Evolutionary conservation across 2,329 filamentous ascomycete genomes (phyloP), one percentile per base, ranked within the genome.

Genomic region (Emmonsia crescens): DNA sequence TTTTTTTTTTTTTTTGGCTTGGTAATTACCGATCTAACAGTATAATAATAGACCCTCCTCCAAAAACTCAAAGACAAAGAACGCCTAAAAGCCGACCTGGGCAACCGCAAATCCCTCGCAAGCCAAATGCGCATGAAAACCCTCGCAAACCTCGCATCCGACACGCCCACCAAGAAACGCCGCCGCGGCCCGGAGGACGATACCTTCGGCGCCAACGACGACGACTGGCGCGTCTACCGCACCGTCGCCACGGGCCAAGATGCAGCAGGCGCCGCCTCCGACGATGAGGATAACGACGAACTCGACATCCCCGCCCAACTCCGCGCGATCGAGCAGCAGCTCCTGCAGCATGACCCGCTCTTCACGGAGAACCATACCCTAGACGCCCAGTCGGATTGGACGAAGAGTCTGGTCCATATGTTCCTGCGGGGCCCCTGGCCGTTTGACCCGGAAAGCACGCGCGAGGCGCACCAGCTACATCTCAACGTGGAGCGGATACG

Each of bases 91-190:
- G 90, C 91, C 51, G 94, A 99, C 71, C 83, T 96, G 1, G 92
- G 93, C 61, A 97, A 97, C 76, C 89, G 94, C 71, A 99, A 99
- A 75, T 96, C 92, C 0, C 85, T 96, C 24, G 94, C 94, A 9
- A 94, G 89, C 62, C 93, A 97, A 75, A 95, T 96, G 77, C 89
- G 94, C 65, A 99, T 99, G 94, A 97, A 97, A 78, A 93, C 88
- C 58, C 91, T 99, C 62, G 94, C 94, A 63, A 96, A 96, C 71
- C 86, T 99, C 1, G 94, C 94, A 2, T 92, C 93, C 0, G 94
- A 99, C 74, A 86, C 85, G 5, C 91, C 93, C 6, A 80, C 80
- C 66, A 91, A 92, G 73, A 95, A 96, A 75, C 85, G 93, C 61
- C 82, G 91, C 16, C 86, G 92, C 21, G 91, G 91, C 5, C n/a